These are phyloP conservation scores for Cercophora scortea DNA, from an alignment of 495 filamentous ascomycete genomes.

Conservation along the genomic window DNA sequence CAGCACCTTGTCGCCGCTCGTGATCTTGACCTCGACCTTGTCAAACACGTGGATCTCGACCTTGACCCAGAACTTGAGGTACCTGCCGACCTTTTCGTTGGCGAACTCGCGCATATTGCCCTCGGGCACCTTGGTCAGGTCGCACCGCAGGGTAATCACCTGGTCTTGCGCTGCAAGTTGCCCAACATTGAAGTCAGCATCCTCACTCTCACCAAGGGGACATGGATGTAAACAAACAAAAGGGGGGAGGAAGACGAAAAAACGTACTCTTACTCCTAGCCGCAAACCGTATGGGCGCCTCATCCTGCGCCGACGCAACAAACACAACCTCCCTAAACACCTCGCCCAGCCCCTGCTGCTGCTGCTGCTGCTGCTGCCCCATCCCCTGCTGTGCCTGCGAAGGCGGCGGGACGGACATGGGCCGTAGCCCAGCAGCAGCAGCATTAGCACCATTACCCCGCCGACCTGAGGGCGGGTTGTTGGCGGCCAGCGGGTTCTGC, in stretches of 20 bases:
- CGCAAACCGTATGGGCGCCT: conserved; percentile 10
- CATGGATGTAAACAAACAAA: too few relatives aligned
- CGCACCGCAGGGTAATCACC: conserved; percentile 8
- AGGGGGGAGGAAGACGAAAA: too few relatives aligned
- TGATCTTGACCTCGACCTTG: conserved; percentile 12
- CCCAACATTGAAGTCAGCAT: neutral
- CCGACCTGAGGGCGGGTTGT: neutral
- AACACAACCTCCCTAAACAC: conserved; percentile 16
- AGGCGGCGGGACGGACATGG: too few relatives aligned
- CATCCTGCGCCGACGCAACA: conserved; percentile 10
- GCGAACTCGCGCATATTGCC: neutral
- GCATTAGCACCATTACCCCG: neutral
- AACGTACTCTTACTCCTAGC: conserved; percentile 5
- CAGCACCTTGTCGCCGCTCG: conserved; percentile 9
- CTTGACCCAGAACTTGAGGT: conserved; percentile 13
- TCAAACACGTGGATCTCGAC: conserved; percentile 14
- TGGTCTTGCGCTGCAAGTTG: conserved; percentile 7
- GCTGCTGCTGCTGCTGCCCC: neutral
- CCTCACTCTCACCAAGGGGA: too few relatives aligned
- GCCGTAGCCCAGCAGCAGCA: neutral
- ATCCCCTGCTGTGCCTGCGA: neutral
- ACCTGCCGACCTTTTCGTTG: conserved; percentile 7
- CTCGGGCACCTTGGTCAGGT: conserved; percentile 13
- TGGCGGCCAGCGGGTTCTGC: neutral
- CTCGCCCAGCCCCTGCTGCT: neutral